Evolutionary conservation across 225 moss, liverwort and hornwort genomes (phyloP), one percentile per base, ranked within the genome.

Genomic region (Polytrichum formosum): DNA sequence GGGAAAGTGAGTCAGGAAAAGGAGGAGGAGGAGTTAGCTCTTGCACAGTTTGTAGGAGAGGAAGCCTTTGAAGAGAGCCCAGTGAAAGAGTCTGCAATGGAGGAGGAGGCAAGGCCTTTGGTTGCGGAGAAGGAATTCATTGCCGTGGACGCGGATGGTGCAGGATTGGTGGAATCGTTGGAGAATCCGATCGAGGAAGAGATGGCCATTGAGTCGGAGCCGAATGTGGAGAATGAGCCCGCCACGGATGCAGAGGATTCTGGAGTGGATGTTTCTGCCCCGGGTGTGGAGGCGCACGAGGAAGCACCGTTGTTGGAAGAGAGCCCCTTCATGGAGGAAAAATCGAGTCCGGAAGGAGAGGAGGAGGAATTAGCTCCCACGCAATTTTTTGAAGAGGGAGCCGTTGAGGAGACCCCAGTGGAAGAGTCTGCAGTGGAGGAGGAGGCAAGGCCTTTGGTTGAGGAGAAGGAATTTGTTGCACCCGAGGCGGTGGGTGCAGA

Each of bases 401-500:
- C 23, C 23, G 0, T 23, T 23, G 23, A 23, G 23, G 35, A 35
- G 9, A 9, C 0, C 7, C 35, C 35, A 1, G 9, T 7, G 35
- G 35, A 35, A 7, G 9, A 1, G 2, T 35, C 9, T 1, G 35
- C 2, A 23, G 23, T 23, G 23, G 23, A 23, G 23, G 23, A 10
- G 35, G 35, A 2, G 9, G 31, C 1, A 1, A 0, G 7, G 7
- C 33, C 35, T 7, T 10, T 10, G 9, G 35, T 35, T 8, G 35
- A 35, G 35, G 35, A 35, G 35, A 35, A 10, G 8, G 35, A 35
- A 10, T 10, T 35, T 2, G 35, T 10, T 1, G 35, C 2, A 2
- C 9, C 35, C 0, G 35, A 8, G 35, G 7, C 0, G 0, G 31
- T 0, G 31, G 7, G 6, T 7, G 1, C 1, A 1, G 0, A 0